Evolutionary conservation across 805 yeast species (phyloP).

Genomic region (Spathaspora sp.): DNA sequence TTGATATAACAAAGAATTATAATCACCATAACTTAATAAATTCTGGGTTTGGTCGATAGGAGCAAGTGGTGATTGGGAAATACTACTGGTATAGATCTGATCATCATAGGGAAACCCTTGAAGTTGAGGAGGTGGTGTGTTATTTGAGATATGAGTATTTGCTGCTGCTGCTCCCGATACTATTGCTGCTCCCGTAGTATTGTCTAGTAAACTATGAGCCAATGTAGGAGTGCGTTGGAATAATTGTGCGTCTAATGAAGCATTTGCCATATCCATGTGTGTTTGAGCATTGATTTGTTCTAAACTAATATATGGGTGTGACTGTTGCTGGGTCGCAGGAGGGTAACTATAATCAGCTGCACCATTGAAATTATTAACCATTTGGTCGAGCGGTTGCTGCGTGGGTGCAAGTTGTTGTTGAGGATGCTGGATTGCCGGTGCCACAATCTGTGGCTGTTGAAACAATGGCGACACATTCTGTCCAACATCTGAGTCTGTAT

Average conservation of each 20-base stretch:
- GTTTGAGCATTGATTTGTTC: conserved; percentile 10
- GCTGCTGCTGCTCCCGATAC: not conserved
- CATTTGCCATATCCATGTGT: not conserved
- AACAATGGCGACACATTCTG: conserved; percentile 1
- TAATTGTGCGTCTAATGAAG: conserved; percentile 1
- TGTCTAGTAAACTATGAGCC: conserved; percentile 1
- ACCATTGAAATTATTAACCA: not conserved
- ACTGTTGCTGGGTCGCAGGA: not conserved
- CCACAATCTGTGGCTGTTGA: not conserved
- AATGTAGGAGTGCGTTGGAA: conserved; percentile 3
- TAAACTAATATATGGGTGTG: conserved; percentile 9
- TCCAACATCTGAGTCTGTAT: conserved; percentile 4
- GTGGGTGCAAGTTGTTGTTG: not conserved
- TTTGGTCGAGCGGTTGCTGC: not conserved
- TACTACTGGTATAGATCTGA: conserved; percentile 10
- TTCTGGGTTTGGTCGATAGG: not conserved
- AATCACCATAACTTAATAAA: conserved; percentile 2
- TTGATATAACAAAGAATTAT: conserved; percentile 5
- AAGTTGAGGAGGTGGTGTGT: conserved; percentile 1
- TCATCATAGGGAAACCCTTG: conserved; percentile 20
- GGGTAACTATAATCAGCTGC: not conserved
- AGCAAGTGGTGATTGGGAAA: conserved; percentile 5
- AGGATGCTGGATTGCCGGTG: not conserved
- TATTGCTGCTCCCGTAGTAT: not conserved
- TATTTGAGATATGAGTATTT: not conserved